Conservation (phyloP, 768 basidiomycete species). For the Tylopilus vinaceipallidus region DNA sequence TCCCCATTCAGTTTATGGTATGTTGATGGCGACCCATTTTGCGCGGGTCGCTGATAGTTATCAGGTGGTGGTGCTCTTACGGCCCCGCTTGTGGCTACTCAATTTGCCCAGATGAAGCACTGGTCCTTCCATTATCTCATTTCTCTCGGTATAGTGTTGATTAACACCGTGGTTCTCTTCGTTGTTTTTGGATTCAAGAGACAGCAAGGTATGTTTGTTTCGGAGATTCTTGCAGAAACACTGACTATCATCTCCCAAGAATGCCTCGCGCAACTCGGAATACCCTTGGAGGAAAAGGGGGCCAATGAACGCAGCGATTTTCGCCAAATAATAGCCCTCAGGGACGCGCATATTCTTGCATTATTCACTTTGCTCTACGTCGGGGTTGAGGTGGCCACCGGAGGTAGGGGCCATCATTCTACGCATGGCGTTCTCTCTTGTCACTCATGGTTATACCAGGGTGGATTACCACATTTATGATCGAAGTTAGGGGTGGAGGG, state of each 20-base stretch:
- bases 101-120: constrained; percentile 38
- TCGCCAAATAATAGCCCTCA: constrained; percentile 43
- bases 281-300: constrained; percentile 23
- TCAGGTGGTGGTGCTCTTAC: constrained; percentile 48
- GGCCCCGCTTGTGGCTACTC: constrained; percentile 53
- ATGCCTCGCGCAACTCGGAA: constrained; percentile 37
- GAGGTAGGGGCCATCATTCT: constrained; percentile 30
- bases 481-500: constrained; percentile 43
- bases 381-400: constrained; percentile 51
- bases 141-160: constrained; percentile 63
- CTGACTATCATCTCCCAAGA: constrained; percentile 25
- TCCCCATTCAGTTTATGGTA: constrained; percentile 13
- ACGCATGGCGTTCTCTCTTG: neutral
- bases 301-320: constrained; percentile 38
- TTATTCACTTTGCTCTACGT: constrained; percentile 46
- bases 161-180: constrained; percentile 50
- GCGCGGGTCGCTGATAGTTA: neutral
- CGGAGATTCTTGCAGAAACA: neutral
- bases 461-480: constrained; percentile 66
- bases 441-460: no score
- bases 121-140: constrained; percentile 45
- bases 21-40: neutral
- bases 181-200: constrained; percentile 61
- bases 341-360: constrained; percentile 45
- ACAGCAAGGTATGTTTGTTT: constrained; percentile 54